Evolutionary conservation across 352 stramenopile genomes (phyloP), one percentile per base, ranked within the genome.

Genomic region (Phytophthora idaei): DNA sequence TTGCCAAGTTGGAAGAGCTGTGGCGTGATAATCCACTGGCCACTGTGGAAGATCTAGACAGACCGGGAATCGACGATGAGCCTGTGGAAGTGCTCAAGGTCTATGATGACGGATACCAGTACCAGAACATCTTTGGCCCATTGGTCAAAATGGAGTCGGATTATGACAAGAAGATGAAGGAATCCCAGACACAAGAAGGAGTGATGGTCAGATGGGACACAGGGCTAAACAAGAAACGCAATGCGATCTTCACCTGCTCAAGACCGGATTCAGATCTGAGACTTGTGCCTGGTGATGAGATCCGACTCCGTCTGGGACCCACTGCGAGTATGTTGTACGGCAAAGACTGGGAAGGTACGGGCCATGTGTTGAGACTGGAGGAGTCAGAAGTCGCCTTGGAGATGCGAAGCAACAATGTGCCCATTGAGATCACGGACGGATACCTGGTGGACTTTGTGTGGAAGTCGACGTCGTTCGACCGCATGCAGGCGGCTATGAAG

Each of bases 61-160:
- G 94, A 31, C 96, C 95, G 0, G 93, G 96, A 36, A 84, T 99
- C 51, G 90, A 98, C 32, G 89, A 97, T 39, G 90, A 96, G 48
- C 87, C 90, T 0, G 80, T 85, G 14, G 77, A 90, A 1, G 97
- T 99, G 0, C 67, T 93, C 32, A 69, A 94, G 15, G 89, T 90
- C 34, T 99, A 99, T 73, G 96, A 99, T 57, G 97, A 99, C 73
- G 98, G 97, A 27, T 99, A 99, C 76, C 97, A 99, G 82, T 99
- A 99, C 83, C 97, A 99, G 78, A 99, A 99, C 79, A 94, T 99
- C 48, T 93, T 99, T 62, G 97, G 94, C 4, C 98, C 98, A 10
- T 76, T 99, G 10, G 97, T 99, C n/a, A 99, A 99, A 78, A 97
- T 99, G 78, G 98, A 99, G 82, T 98, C 97, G 5, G 97, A 99